A percentile compares a stretch with the other conserved stretches of the same genome.
Evolutionary conservation across 2,329 filamentous ascomycete genomes (phyloP).

Genomic region (Mollisiaceae sp.): DNA sequence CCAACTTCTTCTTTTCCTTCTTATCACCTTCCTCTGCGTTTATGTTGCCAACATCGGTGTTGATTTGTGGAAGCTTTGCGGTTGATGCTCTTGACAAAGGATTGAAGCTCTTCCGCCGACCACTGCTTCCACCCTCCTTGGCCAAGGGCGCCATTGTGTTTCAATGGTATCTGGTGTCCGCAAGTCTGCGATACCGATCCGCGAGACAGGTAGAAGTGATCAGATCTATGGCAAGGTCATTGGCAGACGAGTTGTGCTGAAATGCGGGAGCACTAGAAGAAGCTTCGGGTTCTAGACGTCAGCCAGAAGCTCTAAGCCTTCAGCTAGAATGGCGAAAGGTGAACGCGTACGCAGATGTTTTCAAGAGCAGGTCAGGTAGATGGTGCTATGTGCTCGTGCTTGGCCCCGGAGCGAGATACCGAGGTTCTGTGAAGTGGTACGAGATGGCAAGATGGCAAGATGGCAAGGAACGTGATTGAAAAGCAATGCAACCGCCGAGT

Average conservation of each 20-base stretch:
- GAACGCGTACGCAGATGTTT: slow-evolving; percentile 12
- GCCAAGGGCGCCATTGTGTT: slow-evolving; percentile 36
- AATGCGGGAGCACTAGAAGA: not conserved
- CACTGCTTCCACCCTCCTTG: slow-evolving; percentile 28
- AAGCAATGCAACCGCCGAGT: not conserved
- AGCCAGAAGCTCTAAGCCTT: slow-evolving; percentile 3
- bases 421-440: slow-evolving; percentile 6
- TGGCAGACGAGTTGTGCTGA: not conserved
- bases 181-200: not conserved
- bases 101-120: slow-evolving; percentile 40
- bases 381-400: slow-evolving; percentile 10
- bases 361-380: not conserved
- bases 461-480: slow-evolving; percentile 12
- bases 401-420: not conserved
- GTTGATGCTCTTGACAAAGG: slow-evolving; percentile 35
- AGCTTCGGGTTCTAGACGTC: slow-evolving; percentile 4
- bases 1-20: slow-evolving; percentile 39
- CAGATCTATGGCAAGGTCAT: slow-evolving; percentile 15
- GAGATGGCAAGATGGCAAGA: not conserved
- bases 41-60: slow-evolving; percentile 33
- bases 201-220: not conserved
- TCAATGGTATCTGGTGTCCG: slow-evolving; percentile 7
- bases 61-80: slow-evolving; percentile 36
- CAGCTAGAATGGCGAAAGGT: not conserved
- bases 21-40: slow-evolving; percentile 26